Conservation (phyloP, 306 rosid species). For the Cicer judaicum region DNA sequence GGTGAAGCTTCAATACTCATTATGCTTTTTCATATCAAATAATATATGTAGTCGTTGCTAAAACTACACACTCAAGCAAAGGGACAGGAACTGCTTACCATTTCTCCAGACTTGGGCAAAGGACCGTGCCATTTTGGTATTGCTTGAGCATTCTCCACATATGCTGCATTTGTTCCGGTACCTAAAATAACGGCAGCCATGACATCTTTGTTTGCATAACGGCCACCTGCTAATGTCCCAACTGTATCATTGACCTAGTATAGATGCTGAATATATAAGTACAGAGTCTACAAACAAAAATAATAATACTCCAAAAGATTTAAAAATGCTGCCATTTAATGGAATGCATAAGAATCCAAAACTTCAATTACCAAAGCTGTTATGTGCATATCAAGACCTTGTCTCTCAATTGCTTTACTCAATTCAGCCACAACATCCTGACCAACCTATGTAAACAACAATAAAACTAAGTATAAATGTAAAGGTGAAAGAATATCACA, state of each 20-base stretch:
- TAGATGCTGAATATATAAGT: conserved; percentile 42
- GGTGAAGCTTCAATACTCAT: conserved; percentile 28
- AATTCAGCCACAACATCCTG: conserved; percentile 80
- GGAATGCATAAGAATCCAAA: conserved; percentile 17
- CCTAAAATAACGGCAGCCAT: conserved; percentile 89
- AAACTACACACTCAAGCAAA: conserved; percentile 29
- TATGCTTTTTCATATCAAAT: conserved; percentile 33
- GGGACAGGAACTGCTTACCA: conserved; percentile 57
- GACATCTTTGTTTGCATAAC: conserved; percentile 67
- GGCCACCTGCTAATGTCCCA: conserved; percentile 93
- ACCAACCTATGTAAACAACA: conserved; percentile 64
- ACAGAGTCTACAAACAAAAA: conserved; percentile 12
- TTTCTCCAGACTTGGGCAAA: conserved; percentile 84
- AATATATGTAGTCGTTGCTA: conserved; percentile 16
- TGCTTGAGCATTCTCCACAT: conserved; percentile 83
- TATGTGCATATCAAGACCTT: conserved; percentile 82
- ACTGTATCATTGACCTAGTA: conserved; percentile 91
- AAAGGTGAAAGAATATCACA: conserved; percentile 14
- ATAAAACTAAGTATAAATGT: conserved; percentile 14
- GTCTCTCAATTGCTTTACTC: conserved; percentile 66
- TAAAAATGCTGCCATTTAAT: conserved; percentile 18
- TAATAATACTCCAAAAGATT: conserved; percentile 1
- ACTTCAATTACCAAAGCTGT: conserved; percentile 73
- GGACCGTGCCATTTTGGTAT: conserved; percentile 96
- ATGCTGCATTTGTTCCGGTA: conserved; percentile 95